Conservation (phyloP, 2,329 filamentous ascomycete species). For the Fusarium pseudograminearum region DNA sequence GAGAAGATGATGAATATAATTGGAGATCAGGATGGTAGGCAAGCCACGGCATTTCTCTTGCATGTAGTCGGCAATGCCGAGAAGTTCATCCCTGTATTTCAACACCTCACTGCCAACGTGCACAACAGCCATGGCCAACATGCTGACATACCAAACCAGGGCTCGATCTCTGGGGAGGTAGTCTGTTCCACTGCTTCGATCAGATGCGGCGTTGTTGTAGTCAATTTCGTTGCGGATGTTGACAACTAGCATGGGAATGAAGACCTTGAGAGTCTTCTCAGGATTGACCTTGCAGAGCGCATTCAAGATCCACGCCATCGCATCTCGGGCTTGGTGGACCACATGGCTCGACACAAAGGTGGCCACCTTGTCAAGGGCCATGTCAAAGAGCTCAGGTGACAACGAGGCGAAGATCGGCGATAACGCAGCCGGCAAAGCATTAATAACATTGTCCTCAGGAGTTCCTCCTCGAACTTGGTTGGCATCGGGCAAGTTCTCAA, state of each 20-base stretch:
- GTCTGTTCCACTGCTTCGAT: conserved; percentile 91
- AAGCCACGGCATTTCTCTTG: conserved; percentile 94
- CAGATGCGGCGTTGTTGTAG: conserved; percentile 94
- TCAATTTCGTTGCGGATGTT: conserved; percentile 97
- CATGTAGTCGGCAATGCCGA: conserved; percentile 95
- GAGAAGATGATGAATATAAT: conserved; percentile 95
- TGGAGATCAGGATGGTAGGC: conserved; percentile 95
- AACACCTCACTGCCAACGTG: conserved; percentile 93
- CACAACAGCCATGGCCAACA: conserved; percentile 97
- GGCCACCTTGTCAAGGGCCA: conserved; percentile 90
- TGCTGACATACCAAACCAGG: conserved; percentile 95
- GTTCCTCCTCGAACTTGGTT: conserved; percentile 88
- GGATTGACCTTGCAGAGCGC: conserved; percentile 95
- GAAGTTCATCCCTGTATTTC: conserved; percentile 87
- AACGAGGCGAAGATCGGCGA: conserved; percentile 90
- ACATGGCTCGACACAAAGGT: conserved; percentile 94
- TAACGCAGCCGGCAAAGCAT: conserved; percentile 90
- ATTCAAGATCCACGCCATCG: conserved; percentile 99
- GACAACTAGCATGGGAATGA: conserved; percentile 89
- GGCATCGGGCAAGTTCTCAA: conserved; percentile 95
- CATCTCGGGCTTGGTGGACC: conserved; percentile 95
- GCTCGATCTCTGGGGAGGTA: conserved; percentile 92
- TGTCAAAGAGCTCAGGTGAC: conserved; percentile 92
- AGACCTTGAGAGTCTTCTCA: conserved; percentile 89
- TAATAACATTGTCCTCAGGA: conserved; percentile 96